Percentiles rank a stretch among this genome's conserved stretches.
These are phyloP conservation scores for Boletellus ananas DNA, from an alignment of 768 basidiomycete genomes.

Conservation along the genomic window DNA sequence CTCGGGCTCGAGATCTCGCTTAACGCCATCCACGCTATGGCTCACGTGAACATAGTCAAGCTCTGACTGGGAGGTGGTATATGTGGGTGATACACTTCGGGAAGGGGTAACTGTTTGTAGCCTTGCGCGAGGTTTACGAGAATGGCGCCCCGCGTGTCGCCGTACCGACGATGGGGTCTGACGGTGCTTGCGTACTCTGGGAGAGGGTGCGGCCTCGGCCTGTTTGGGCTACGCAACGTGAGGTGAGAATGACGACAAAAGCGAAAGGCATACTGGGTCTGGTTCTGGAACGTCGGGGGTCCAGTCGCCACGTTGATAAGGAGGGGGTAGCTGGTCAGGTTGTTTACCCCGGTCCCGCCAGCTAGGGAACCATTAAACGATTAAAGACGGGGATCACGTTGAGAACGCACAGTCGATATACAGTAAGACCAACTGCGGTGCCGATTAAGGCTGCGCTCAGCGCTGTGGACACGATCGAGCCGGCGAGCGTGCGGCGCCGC, in stretches of 20 bases:
- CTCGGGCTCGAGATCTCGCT: slow-evolving; percentile 38
- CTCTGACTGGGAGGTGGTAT: slow-evolving; percentile 37
- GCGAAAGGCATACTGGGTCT: slow-evolving; percentile 28
- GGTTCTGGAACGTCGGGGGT: slow-evolving; percentile 39
- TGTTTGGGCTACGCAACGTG: slow-evolving; percentile 24
- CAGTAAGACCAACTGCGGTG: slow-evolving; percentile 81
- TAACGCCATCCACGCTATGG: slow-evolving; percentile 32
- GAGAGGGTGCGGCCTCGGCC: slow-evolving; percentile 36
- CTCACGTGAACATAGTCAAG: slow-evolving; percentile 37
- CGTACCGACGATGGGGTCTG: slow-evolving; percentile 28
- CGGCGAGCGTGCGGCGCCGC: slow-evolving; percentile 76
- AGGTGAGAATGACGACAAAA: slow-evolving; percentile 8
- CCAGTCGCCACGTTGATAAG: slow-evolving; percentile 63
- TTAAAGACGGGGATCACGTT: neutral
- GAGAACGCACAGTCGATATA: slow-evolving; percentile 73
- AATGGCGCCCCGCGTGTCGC: slow-evolving; percentile 35
- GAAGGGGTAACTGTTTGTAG: slow-evolving; percentile 24
- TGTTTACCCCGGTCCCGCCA: slow-evolving; percentile 77
- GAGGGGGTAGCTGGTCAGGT: slow-evolving; percentile 47
- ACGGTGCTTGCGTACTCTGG: slow-evolving; percentile 38
- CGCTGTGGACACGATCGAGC: slow-evolving; percentile 79
- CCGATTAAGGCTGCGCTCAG: slow-evolving; percentile 83
- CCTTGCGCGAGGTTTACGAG: slow-evolving; percentile 32
- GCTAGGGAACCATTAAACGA: slow-evolving; percentile 34
- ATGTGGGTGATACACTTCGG: slow-evolving; percentile 24